These are phyloP conservation scores for Chenopodium formosanum DNA, from an alignment of 148 eudicot genomes.

Conservation along the genomic window DNA sequence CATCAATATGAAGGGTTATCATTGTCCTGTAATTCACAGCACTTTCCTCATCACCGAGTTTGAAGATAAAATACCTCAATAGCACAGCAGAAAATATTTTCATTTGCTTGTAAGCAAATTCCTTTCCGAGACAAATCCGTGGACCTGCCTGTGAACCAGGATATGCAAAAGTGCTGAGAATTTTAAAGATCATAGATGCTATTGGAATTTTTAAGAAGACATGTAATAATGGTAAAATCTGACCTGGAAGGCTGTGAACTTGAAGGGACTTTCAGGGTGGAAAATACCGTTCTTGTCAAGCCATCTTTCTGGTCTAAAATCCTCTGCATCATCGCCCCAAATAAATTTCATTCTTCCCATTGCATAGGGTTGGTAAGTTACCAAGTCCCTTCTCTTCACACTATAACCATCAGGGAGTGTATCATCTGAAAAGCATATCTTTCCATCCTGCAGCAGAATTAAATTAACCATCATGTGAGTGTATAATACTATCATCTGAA, in stretches of 20 bases:
- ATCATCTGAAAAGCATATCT: too few relatives aligned
- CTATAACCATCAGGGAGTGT: too few relatives aligned
- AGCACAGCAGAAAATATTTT: constrained; percentile 55
- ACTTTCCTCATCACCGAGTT: constrained; percentile 37
- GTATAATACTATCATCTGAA: too few relatives aligned
- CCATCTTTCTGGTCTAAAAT: too few relatives aligned
- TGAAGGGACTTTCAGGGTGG: too few relatives aligned
- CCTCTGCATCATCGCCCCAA: too few relatives aligned
- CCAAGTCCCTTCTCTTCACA: too few relatives aligned
- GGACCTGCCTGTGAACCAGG: constrained; percentile 33
- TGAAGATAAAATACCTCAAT: constrained; percentile 46
- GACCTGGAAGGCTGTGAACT: neutral
- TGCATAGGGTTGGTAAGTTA: too few relatives aligned
- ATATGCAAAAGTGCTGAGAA: neutral
- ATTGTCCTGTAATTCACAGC: constrained; percentile 51
- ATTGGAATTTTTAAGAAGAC: neutral
- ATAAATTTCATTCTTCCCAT: too few relatives aligned
- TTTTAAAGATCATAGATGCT: neutral
- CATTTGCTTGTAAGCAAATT: constrained; percentile 27
- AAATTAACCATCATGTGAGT: too few relatives aligned
- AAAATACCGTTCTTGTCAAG: too few relatives aligned
- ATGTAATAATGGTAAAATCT: neutral
- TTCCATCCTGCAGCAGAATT: too few relatives aligned
- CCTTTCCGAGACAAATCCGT: constrained; percentile 35
- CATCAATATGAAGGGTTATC: constrained; percentile 68